Conservation (phyloP, 441 rosid genomes). For the Aquilaria agallochum region DNA sequence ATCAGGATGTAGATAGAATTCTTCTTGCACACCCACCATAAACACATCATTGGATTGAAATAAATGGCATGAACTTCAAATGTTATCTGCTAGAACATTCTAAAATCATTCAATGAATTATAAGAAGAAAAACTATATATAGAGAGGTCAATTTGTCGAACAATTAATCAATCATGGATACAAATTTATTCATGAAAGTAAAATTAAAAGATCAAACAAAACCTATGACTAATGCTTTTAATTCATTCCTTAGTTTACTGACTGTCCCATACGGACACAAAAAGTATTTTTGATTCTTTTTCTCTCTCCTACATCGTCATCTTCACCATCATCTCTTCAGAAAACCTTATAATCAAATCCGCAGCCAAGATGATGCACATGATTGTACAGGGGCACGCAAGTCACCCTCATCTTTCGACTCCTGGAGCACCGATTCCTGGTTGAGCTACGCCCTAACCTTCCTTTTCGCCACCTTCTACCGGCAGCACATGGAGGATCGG, state of each 20-base stretch:
- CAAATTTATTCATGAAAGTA: too few species aligned
- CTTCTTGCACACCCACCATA: too few species aligned
- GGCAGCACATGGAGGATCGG: constrained; percentile 52
- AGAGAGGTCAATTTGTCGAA: too few species aligned
- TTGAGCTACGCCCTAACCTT: constrained; percentile 47
- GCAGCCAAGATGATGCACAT: constrained; percentile 59
- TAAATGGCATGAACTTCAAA: too few species aligned
- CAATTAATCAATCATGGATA: too few species aligned
- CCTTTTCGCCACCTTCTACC: constrained; percentile 54
- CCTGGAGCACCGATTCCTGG: constrained; percentile 59
- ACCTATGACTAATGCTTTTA: too few species aligned
- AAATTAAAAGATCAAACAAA: too few species aligned
- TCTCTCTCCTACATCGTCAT: background rate
- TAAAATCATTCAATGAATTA: too few species aligned
- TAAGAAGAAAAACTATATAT: too few species aligned
- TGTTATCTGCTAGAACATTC: too few species aligned
- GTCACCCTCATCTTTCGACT: constrained; percentile 47
- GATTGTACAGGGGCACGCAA: constrained; percentile 57
- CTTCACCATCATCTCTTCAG: constrained; percentile 5
- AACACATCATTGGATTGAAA: too few species aligned
- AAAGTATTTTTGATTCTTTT: constrained; percentile 6
- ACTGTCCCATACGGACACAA: constrained; percentile 5
- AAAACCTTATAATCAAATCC: background rate
- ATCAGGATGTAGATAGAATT: too few species aligned
- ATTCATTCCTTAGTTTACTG: background rate